Base-by-base conservation (phyloP, 2,329 filamentous ascomycete species). In the Sclerotinia borealis region DNA sequence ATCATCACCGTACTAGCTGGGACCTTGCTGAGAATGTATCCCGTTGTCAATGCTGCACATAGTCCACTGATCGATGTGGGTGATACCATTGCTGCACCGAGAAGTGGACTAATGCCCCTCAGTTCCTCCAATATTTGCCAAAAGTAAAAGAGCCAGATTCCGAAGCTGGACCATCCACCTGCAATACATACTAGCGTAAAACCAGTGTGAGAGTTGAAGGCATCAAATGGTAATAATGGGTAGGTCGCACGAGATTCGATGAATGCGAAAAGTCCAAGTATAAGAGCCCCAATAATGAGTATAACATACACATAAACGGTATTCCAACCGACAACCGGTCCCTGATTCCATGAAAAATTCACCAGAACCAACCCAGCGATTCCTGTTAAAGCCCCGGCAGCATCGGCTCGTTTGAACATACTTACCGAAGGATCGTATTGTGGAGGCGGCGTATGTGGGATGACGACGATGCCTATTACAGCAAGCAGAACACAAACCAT, bases 151-250 rank as follows among this genome's bases (percentile, higher is more conserved):
- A 70, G 43, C 71, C 70, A 73, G 31, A 73, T 71, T 17, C 72
- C 70, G 43, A 72, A 72, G 29, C 65, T 67, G 15, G 66, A 50
- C 72, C 71, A 74, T 0, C 71, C 72, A 11, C 63, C 58, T 8
- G 65, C 68, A 19, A 73, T 68, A 56, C 68, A 71, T 7, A 60
- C 68, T 15, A 73, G 63, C 3, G 72, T 84, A 68, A 87, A 87
- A 2, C 71, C 76, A 6, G 80, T 78, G 51, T 83, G 80, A 1
- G 71, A 77, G 65, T 74, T 79, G 61, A 81, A 75, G 56, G 75
- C 81, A 27, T 77, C 75, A 64, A 87, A 79, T 0, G 87, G 86
- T 11, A 90, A 76, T 0, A 90, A 76, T 0, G 86, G 86, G 39
- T 80, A 73, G 1, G 72, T 68, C 0, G 82, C 64, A 25, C 78